Evolutionary conservation across 2,329 filamentous ascomycete genomes (phyloP), one percentile per base, ranked within the genome.

Genomic region (Ophiostoma perfectum): DNA sequence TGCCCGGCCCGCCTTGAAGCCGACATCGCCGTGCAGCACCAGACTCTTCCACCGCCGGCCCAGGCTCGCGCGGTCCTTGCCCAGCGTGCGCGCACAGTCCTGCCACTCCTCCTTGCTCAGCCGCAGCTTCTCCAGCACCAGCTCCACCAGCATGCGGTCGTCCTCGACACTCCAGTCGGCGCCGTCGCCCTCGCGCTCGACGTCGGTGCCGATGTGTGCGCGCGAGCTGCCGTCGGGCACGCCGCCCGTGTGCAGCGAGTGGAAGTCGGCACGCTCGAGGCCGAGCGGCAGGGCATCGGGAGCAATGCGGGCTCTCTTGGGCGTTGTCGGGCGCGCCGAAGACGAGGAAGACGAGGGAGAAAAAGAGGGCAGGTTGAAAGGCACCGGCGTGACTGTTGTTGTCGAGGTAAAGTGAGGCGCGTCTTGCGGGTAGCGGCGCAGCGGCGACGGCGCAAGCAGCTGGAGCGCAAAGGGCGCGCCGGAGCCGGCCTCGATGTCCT

Each of bases 21-120:
- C 86, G 36, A 89, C 80, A 41, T 88, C 85, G 67, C 86, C 86
- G 70, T 80, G 80, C 60, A 81, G 76, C 76, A 89, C 82, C 47
- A 90, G 78, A 68, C 82, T 87, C 79, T 84, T 87, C 88, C 88
- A 90, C 73, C 88, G 79, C 66, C 82, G 79, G 58, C 83, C 83
- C 63, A 88, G 79, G 70, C 81, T 84, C 69, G 81, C 79, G 66
- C 84, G 63, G 76, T 88, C 86, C 73, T 83, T 86, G 70, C 87
- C 87, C 7, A 90, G 79, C 72, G 81, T 86, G 70, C 86, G 81
- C 60, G 87, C 87, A 75, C 87, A 89, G 74, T 90, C 87, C 70
- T 88, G 85, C 87, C 87, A 89, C 69, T 90, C 86, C 66, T 82
- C 81, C 77, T 86, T 88, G 72, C 83, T 83, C 36, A 90, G 80